These are phyloP conservation scores for Aspergillus fumigatus DNA, from an alignment of 2,329 filamentous ascomycete species.

Conservation along the genomic window DNA sequence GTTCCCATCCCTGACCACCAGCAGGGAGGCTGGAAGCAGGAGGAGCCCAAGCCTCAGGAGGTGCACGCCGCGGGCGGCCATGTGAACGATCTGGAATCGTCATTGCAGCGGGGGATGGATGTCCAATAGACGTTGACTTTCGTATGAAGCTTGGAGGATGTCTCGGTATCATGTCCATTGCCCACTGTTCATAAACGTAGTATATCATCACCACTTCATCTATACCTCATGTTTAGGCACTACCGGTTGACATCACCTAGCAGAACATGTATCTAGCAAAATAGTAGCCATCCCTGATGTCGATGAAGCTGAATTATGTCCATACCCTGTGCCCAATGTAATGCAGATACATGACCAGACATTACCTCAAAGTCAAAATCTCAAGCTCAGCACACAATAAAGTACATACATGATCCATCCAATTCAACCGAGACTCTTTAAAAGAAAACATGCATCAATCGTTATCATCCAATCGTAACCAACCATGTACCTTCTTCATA, in stretches of 20 bases:
- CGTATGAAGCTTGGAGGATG: neutral
- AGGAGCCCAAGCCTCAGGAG: conserved; percentile 61
- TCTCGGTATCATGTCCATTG: neutral
- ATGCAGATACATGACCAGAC: neutral
- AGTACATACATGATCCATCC: neutral
- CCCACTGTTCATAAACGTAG: conserved; percentile 10
- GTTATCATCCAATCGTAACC: neutral
- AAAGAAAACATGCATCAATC: conserved; percentile 1
- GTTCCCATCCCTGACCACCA: conserved; percentile 61
- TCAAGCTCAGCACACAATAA: neutral
- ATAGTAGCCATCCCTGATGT: no score
- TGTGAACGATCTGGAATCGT: conserved; percentile 45
- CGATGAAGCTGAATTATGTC: no score
- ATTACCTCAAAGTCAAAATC: neutral
- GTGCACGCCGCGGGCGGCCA: conserved; percentile 39
- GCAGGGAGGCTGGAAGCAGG: conserved; percentile 50
- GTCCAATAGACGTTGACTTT: conserved; percentile 26
- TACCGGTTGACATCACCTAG: no score
- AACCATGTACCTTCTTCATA: no score
- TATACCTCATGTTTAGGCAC: neutral
- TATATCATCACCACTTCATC: neutral
- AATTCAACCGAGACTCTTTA: neutral
- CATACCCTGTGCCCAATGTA: no score
- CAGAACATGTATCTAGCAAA: no score
- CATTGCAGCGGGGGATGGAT: conserved; percentile 56